Percentiles rank a stretch among this genome's conserved stretches.
phyloP scores from a whole-genome alignment of 2,329 filamentous ascomycete genomes.

The Fusarium udum region DNA sequence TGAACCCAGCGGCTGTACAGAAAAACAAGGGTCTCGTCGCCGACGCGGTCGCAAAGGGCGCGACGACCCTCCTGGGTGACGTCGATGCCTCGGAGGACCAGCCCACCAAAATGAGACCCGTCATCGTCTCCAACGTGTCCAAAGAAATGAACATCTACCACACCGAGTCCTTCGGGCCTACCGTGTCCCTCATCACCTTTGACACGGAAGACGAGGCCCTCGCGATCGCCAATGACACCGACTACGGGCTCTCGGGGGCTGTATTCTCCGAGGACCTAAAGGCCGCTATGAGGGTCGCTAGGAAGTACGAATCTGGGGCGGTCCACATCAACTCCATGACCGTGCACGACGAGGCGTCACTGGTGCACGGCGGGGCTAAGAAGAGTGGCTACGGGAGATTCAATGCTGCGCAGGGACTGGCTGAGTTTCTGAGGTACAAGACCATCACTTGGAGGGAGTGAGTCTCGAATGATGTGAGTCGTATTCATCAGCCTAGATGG shows the following conservation, averaged over 20 bases:
- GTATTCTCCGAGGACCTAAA: slow-evolving; percentile 76
- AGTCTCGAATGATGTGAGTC: not conserved
- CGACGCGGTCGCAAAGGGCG: not conserved
- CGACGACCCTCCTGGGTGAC: not conserved
- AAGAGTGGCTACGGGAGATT: slow-evolving; percentile 70
- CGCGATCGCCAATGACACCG: slow-evolving; percentile 78
- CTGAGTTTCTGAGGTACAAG: slow-evolving; percentile 55
- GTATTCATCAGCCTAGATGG: not conserved
- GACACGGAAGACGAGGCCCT: slow-evolving; percentile 75
- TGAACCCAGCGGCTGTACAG: not conserved
- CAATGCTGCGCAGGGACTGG: slow-evolving; percentile 26
- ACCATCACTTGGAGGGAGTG: not conserved
- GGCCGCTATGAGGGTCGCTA: slow-evolving; percentile 65
- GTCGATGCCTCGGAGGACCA: not conserved
- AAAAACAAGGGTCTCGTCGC: not conserved
- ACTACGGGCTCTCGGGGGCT: slow-evolving; percentile 76
- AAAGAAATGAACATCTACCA: slow-evolving; percentile 8
- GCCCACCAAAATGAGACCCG: not conserved
- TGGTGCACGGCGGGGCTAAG: slow-evolving; percentile 73
- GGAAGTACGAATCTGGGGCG: slow-evolving; percentile 69
- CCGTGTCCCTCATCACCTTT: slow-evolving; percentile 73
- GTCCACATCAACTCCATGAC: slow-evolving; percentile 73
- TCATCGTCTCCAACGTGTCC: not conserved
- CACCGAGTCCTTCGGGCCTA: slow-evolving; percentile 51
- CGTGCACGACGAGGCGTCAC: slow-evolving; percentile 68